Conservation (phyloP, 331 rosid species). For the Acacia concinna region DNA sequence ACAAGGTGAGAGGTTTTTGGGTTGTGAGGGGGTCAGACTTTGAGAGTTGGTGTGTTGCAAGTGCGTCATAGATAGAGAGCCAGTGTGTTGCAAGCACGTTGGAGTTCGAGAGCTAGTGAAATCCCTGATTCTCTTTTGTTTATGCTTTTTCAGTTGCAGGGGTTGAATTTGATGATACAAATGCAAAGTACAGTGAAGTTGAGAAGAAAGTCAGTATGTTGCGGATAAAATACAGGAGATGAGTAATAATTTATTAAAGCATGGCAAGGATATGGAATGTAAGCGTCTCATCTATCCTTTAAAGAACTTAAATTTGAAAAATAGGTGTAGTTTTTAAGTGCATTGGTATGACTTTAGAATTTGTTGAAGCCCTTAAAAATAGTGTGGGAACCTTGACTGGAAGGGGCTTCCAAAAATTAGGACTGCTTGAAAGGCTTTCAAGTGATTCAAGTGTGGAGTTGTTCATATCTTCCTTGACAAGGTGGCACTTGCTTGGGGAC, state of each 20-base stretch:
- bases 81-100: too few relatives aligned
- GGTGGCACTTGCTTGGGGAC: neutral
- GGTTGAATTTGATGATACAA: slow-evolving; percentile 71
- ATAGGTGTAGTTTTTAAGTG: slow-evolving; percentile 1
- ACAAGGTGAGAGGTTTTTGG: too few relatives aligned
- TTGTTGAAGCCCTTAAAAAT: neutral
- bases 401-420: neutral
- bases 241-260: slow-evolving; percentile 57
- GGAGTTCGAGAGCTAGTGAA: too few relatives aligned
- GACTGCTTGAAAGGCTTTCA: neutral
- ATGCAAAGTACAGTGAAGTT: slow-evolving; percentile 67
- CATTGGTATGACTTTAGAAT: slow-evolving; percentile 19
- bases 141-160: slow-evolving; percentile 45
- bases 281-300: slow-evolving; percentile 49
- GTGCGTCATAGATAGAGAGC: too few relatives aligned
- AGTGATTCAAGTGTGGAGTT: neutral
- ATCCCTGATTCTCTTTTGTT: slow-evolving; percentile 23
- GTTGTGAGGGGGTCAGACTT: too few relatives aligned
- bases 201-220: slow-evolving; percentile 83
- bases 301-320: slow-evolving; percentile 13
- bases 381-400: neutral
- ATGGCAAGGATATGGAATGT: slow-evolving; percentile 82
- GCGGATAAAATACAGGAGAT: slow-evolving; percentile 75
- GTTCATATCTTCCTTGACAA: neutral
- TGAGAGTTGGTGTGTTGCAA: too few relatives aligned